phyloP scores from a whole-genome alignment of 2,329 filamentous ascomycete genomes.

The Exophiala bonariae region DNA sequence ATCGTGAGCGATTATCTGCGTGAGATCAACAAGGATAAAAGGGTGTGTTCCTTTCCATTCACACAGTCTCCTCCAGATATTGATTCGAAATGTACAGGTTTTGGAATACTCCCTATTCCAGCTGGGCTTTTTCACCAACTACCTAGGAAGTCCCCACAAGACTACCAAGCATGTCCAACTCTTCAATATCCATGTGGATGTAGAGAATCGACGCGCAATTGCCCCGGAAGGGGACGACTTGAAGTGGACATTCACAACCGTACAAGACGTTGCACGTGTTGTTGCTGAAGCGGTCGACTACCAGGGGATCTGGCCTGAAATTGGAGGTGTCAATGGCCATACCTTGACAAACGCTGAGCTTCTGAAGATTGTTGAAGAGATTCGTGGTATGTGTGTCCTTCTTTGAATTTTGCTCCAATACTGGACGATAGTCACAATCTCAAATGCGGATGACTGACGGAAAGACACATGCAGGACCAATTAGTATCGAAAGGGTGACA shows the following conservation, averaged over 20 bases:
- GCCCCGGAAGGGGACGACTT: constrained; percentile 32
- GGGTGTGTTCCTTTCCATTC: constrained; percentile 30
- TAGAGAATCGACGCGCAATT: constrained; percentile 35
- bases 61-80: no score
- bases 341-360: constrained; percentile 32
- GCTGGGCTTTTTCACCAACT: constrained; percentile 56
- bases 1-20: constrained; percentile 51
- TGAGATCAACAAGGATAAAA: constrained; percentile 50
- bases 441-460: no score
- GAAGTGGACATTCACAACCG: constrained; percentile 35
- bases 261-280: constrained; percentile 38
- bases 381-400: constrained; percentile 33
- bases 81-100: constrained; percentile 36
- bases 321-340: constrained; percentile 41
- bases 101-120: constrained; percentile 60
- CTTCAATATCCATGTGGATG: constrained; percentile 36
- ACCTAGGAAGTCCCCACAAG: constrained; percentile 52
- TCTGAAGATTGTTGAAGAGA: constrained; percentile 35
- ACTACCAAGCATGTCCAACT: constrained; percentile 46
- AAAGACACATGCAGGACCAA: no score
- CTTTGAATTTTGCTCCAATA: no score
- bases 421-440: no score
- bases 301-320: constrained; percentile 41
- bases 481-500: constrained; percentile 44
- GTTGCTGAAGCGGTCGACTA: constrained; percentile 41